Evolutionary conservation across 2,329 filamentous ascomycete species (phyloP).

Genomic region (Talaromyces sp.): DNA sequence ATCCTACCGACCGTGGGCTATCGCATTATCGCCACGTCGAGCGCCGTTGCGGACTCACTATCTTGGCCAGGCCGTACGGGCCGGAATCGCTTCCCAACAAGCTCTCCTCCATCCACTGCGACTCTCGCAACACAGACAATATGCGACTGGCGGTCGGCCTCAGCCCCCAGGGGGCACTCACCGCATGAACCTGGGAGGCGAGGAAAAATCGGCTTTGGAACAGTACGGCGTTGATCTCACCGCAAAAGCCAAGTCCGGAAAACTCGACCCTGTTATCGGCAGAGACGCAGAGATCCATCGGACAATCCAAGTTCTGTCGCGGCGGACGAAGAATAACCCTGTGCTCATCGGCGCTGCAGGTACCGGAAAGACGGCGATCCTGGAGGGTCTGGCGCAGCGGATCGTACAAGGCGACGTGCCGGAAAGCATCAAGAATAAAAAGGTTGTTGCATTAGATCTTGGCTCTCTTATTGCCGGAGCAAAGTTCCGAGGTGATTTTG

Average conservation of each 20-base stretch:
- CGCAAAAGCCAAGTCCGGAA: slow-evolving; percentile 74
- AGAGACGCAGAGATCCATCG: slow-evolving; percentile 86
- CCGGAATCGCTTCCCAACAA: not conserved
- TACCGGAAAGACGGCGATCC: slow-evolving; percentile 88
- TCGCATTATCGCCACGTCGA: slow-evolving; percentile 15
- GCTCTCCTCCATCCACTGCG: slow-evolving; percentile 2
- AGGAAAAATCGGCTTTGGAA: slow-evolving; percentile 81
- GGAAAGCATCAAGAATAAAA: slow-evolving; percentile 91
- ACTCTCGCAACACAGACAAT: slow-evolving; percentile 15
- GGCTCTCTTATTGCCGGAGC: slow-evolving; percentile 92
- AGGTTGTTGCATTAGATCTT: slow-evolving; percentile 79
- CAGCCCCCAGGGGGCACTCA: slow-evolving; percentile 90
- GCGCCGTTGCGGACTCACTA: slow-evolving; percentile 17
- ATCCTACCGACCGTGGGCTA: slow-evolving; percentile 21
- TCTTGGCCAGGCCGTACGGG: slow-evolving; percentile 10
- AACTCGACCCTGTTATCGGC: slow-evolving; percentile 93
- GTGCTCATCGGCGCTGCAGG: slow-evolving; percentile 89
- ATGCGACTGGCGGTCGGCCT: slow-evolving; percentile 58
- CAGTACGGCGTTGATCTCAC: slow-evolving; percentile 90
- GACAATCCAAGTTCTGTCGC: slow-evolving; percentile 87
- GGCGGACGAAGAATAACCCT: slow-evolving; percentile 92
- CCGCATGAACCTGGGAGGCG: slow-evolving; percentile 79
- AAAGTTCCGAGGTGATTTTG: slow-evolving; percentile 93
- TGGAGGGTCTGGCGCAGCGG: slow-evolving; percentile 83
- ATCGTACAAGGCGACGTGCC: slow-evolving; percentile 92